A percentile compares a stretch with the other conserved stretches of the same genome.
Evolutionary conservation across 2,329 filamentous ascomycete genomes (phyloP).

Genomic region (Calonectria naviculata): DNA sequence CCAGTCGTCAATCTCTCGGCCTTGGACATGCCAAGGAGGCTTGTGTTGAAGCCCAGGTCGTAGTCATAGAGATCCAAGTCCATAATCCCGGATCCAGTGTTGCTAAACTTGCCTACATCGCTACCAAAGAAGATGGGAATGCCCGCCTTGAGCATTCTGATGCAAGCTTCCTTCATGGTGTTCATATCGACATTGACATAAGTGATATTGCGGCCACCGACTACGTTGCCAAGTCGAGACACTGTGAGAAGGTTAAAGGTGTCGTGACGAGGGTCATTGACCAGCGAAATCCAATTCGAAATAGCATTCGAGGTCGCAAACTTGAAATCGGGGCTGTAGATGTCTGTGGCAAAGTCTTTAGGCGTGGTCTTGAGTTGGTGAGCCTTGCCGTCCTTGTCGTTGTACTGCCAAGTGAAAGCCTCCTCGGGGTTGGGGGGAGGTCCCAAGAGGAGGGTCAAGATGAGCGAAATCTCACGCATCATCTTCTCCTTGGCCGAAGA

Average conservation of each 20-base stretch:
- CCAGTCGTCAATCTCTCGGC: conserved; percentile 78
- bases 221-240: conserved; percentile 82
- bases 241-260: conserved; percentile 81
- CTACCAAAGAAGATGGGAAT: conserved; percentile 89
- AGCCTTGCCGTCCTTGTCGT: conserved; percentile 74
- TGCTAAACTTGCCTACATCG: conserved; percentile 87
- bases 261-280: conserved; percentile 85
- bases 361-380: conserved; percentile 74
- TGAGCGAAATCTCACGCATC: conserved; percentile 82
- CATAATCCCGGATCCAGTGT: conserved; percentile 78
- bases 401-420: conserved; percentile 84
- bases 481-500: conserved; percentile 75
- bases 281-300: conserved; percentile 79
- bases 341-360: conserved; percentile 76
- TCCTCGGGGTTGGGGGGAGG: conserved; percentile 77
- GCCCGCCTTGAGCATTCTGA: conserved; percentile 82
- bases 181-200: conserved; percentile 86
- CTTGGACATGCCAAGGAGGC: conserved; percentile 79
- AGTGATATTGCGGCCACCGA: conserved; percentile 78
- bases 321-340: conserved; percentile 69
- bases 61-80: conserved; percentile 83
- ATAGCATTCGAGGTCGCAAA: conserved; percentile 68
- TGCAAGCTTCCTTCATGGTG: conserved; percentile 77
- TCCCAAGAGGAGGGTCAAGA: conserved; percentile 85
- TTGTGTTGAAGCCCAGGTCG: conserved; percentile 84